Evolutionary conservation across 2,329 filamentous ascomycete genomes (phyloP).

Genomic region (Cercospora janseana): DNA sequence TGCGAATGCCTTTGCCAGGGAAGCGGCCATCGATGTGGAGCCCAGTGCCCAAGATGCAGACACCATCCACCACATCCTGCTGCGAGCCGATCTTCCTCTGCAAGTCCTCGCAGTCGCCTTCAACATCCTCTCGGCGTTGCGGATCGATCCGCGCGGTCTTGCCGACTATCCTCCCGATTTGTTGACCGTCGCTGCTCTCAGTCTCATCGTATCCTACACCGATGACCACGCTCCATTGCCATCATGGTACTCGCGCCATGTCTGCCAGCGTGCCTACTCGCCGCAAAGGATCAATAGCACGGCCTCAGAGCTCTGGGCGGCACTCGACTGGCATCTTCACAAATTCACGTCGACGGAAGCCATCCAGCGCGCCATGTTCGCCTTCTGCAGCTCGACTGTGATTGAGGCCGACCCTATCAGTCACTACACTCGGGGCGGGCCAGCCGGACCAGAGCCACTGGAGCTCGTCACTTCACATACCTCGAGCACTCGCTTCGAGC

Average conservation of each 20-base stretch:
- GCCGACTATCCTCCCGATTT: conserved; percentile 23
- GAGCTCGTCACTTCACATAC: conserved; percentile 4
- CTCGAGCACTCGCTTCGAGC: not conserved
- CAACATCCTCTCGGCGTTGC: conserved; percentile 32
- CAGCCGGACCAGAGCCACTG: not conserved
- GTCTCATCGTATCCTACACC: conserved; percentile 32
- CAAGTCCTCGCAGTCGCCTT: conserved; percentile 34
- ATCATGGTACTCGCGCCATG: conserved; percentile 28
- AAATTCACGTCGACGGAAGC: conserved; percentile 18
- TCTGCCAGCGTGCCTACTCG: conserved; percentile 25
- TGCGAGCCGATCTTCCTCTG: conserved; percentile 29
- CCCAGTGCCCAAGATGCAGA: conserved; percentile 19
- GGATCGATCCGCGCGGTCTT: not conserved
- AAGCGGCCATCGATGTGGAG: conserved; percentile 11
- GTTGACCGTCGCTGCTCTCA: conserved; percentile 30
- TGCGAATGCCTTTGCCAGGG: conserved; percentile 25
- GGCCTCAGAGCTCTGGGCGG: conserved; percentile 23
- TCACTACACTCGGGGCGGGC: too few relatives aligned
- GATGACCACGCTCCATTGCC: conserved; percentile 29
- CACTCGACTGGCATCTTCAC: conserved; percentile 33
- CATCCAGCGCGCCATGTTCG: conserved; percentile 16
- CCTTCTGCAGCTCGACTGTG: conserved; percentile 5
- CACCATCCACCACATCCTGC: conserved; percentile 29
- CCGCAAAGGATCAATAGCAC: conserved; percentile 24
- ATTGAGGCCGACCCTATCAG: not conserved